phyloP scores from a whole-genome alignment of 441 rosid genomes.

The Erodium moschatum region DNA sequence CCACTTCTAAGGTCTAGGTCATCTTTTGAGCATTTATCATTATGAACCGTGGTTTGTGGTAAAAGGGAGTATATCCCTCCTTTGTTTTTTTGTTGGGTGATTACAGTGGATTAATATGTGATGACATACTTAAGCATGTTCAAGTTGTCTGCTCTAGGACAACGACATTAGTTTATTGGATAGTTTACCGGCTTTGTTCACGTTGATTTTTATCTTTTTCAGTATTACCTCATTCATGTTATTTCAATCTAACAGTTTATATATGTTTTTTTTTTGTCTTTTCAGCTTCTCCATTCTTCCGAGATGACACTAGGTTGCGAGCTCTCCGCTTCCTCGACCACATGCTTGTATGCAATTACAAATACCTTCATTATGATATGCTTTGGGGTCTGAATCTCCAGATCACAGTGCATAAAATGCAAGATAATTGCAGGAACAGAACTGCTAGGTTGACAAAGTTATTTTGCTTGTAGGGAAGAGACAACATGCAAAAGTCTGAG shows the following conservation, averaged over 20 bases:
- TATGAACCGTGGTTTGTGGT: no score
- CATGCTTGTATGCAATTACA: constrained; percentile 68
- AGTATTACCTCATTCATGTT: neutral
- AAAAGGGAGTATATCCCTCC: no score
- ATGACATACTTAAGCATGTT: no score
- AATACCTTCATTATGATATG: no score
- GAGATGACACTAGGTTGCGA: constrained; percentile 89
- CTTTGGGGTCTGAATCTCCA: no score
- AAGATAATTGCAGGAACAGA: constrained; percentile 5
- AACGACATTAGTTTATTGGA: no score
- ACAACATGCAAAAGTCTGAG: constrained; percentile 96
- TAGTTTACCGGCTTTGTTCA: no score
- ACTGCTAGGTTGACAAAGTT: constrained; percentile 14
- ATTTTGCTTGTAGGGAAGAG: constrained; percentile 62
- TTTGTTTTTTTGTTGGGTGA: no score
- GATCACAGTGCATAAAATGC: neutral
- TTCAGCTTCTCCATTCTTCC: constrained; percentile 83
- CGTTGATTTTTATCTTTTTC: neutral
- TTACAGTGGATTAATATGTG: no score
- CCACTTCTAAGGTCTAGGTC: no score
- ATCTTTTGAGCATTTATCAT: no score
- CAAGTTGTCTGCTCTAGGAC: no score
- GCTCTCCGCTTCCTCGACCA: constrained; percentile 98
- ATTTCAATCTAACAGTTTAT: neutral
- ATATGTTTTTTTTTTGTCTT: constrained; percentile 11